Base-by-base conservation (phyloP, 2,329 filamentous ascomycete genomes). In the Calonectria fujianensis region DNA sequence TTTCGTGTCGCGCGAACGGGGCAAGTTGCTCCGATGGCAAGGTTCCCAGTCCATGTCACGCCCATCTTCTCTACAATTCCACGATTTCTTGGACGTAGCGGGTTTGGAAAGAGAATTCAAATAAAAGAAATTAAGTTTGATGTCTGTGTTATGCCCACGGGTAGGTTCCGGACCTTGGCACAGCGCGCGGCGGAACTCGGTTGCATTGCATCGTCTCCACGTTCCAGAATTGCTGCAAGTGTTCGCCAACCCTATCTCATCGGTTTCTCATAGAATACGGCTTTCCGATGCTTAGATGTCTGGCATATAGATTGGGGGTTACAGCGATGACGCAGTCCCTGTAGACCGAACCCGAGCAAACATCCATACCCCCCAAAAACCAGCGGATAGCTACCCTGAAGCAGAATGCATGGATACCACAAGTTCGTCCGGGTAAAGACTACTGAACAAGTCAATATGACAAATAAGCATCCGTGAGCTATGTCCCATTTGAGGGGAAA, bases 121-220 rank as follows among this genome's bases (percentile, higher is more conserved):
- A 24, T 24, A 24, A 24, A 24, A 24, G 24, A 24, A 24, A 24
- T 2, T 35, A 20, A 59, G 31, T 35, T 59, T 37, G 5, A 32
- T 24, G 18, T n/a, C 20, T 37, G 20, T 7, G 20, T 32, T 13
- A 59, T 32, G 52, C 31, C 11, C 4, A 37, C 20, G 54, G 32
- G 9, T 35, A 24, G 13, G 32, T 27, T 37, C 54, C 10, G 54
- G 54, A 18, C 9, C 31, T n/a, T 20, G 24, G 16, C 51, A 20
- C n/a, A 48, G 41, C 41, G n/a, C n/a, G 41, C 41, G 4, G 3
- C 20, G 45, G 16, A 61, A 18, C 35, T 39, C n/a, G 35, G 57
- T 61, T 61, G 13, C 57, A 10, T 39, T 39, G 57, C 57, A 61
- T 39, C 57, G 11, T 39, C 57, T 13, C 52, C 57, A 27, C 57